phyloP scores from a whole-genome alignment of 352 stramenopile species.

The Phytophthora constricta region DNA sequence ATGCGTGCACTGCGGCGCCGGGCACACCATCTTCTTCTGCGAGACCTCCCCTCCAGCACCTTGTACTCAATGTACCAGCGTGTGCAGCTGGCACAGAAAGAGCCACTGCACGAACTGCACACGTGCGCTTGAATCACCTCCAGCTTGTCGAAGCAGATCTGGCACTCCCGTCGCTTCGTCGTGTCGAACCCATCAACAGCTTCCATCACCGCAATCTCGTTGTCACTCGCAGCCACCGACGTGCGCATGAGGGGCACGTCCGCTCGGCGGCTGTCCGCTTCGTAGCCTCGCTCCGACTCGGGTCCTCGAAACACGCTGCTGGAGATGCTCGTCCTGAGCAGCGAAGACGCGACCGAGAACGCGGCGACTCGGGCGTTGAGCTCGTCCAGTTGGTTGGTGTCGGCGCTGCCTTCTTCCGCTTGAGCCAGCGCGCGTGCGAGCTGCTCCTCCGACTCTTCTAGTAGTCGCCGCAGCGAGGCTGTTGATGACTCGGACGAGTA shows the following conservation, averaged over 20 bases:
- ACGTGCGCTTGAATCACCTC: conserved; percentile 51
- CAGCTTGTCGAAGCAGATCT: conserved; percentile 80
- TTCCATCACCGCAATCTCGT: conserved; percentile 5
- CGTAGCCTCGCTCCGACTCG: conserved; percentile 17
- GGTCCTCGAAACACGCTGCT: conserved; percentile 27
- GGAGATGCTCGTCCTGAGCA: conserved; percentile 56
- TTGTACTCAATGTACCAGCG: conserved; percentile 82
- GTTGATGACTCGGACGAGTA: conserved; percentile 38
- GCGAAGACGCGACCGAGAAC: conserved; percentile 42
- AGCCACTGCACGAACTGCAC: conserved; percentile 49
- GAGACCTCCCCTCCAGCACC: conserved; percentile 81
- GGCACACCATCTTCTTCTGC: conserved; percentile 75
- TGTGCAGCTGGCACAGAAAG: conserved; percentile 69
- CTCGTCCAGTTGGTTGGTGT: conserved; percentile 46
- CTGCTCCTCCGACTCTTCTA: conserved; percentile 38
- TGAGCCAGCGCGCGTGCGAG: conserved; percentile 26
- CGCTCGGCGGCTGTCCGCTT: conserved; percentile 16
- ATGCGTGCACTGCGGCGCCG: conserved; percentile 58
- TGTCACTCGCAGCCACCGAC: conserved; percentile 18
- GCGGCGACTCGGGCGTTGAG: conserved; percentile 44
- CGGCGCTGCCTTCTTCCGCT: conserved; percentile 23
- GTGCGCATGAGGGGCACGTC: conserved; percentile 18
- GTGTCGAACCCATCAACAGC: conserved; percentile 34
- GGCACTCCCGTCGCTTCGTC: conserved; percentile 48
- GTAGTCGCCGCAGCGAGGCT: conserved; percentile 32